Percentiles rank a stretch among this genome's conserved stretches.
Conservation (phyloP, 176 grass and related monocot genomes). For the Olyra latifolia region DNA sequence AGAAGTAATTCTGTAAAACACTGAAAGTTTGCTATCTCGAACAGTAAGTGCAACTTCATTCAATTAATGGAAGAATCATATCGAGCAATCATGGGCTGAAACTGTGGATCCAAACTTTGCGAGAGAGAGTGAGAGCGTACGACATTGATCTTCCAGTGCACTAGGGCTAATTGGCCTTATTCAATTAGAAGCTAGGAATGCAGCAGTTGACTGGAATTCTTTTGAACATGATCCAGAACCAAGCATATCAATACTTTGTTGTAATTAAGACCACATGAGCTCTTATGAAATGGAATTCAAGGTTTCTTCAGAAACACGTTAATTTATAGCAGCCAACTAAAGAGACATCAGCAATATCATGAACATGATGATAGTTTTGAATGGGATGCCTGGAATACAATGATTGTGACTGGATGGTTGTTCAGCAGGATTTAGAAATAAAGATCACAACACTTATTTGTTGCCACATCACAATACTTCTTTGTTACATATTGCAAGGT, state of each 20-base stretch:
- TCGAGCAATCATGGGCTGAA: not conserved
- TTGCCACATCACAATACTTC: not conserved
- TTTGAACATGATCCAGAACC: constrained; percentile 6
- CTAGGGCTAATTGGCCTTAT: not conserved
- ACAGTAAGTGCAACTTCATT: constrained; percentile 21
- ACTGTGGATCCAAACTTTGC: not conserved
- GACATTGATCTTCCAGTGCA: not conserved
- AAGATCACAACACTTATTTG: not conserved
- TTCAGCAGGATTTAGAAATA: not conserved
- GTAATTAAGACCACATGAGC: not conserved
- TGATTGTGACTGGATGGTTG: not conserved
- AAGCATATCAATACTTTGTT: not conserved
- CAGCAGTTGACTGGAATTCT: constrained; percentile 3
- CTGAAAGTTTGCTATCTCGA: constrained; percentile 4
- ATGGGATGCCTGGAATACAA: not conserved
- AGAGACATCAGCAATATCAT: not conserved
- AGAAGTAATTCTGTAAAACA: constrained; percentile 8
- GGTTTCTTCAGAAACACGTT: not conserved
- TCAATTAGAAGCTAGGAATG: not conserved
- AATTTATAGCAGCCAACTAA: not conserved
- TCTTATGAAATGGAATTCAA: not conserved
- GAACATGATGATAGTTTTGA: not conserved
- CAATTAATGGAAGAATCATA: constrained; percentile 9
- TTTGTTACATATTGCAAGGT: not conserved
- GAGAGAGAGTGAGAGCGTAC: not conserved